Conservation (phyloP, 441 rosid species). For the Eutrema salsugineum region DNA sequence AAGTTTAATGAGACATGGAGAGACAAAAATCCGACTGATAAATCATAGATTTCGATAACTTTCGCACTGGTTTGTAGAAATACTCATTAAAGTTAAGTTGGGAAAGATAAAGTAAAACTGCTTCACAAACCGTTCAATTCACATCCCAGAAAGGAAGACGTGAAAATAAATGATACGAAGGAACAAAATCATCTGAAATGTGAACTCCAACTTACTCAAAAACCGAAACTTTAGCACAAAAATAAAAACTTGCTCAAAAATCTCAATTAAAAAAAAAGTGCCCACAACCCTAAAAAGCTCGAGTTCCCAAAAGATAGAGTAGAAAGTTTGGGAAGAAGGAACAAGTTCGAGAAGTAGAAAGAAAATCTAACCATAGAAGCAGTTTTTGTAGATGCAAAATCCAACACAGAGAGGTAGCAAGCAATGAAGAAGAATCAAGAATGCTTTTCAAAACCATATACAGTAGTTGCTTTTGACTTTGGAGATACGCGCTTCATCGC, state of each 20-base stretch:
- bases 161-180: background rate
- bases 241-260: background rate
- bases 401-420: background rate
- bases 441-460: background rate
- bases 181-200: background rate
- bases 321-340: background rate
- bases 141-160: background rate
- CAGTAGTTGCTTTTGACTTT: slow-evolving; percentile 6
- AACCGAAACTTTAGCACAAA: too few species aligned
- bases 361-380: slow-evolving; percentile 19
- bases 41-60: background rate
- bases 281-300: background rate
- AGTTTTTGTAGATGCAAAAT: background rate
- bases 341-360: background rate
- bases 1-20: background rate
- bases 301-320: background rate
- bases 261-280: background rate
- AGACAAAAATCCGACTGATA: background rate
- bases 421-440: background rate
- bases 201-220: too few species aligned
- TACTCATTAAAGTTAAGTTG: background rate
- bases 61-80: background rate
- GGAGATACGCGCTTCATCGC: background rate
- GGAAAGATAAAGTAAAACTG: background rate
- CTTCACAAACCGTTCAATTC: background rate